phyloP scores from a whole-genome alignment of 768 basidiomycete genomes.

The Amylocystis lapponica region DNA sequence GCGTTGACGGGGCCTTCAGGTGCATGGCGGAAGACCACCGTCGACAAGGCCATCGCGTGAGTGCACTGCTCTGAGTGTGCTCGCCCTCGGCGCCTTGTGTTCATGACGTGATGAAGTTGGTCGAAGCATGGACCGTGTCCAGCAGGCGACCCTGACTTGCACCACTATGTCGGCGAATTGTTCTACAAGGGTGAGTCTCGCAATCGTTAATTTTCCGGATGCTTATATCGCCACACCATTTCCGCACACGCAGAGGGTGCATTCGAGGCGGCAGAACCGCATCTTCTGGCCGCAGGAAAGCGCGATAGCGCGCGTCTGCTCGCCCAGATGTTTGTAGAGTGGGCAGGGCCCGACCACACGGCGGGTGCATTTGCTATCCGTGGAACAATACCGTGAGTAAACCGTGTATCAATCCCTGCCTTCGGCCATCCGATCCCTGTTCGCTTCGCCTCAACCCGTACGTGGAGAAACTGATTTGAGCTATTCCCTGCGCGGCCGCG shows the following conservation, averaged over 20 bases:
- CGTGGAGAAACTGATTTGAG: too few relatives aligned
- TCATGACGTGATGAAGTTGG: slow-evolving; percentile 55
- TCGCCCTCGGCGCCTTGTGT: too few relatives aligned
- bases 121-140: slow-evolving; percentile 75
- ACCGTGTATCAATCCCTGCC: too few relatives aligned
- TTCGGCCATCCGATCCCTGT: too few relatives aligned
- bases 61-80: slow-evolving; percentile 24
- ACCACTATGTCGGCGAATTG: slow-evolving; percentile 87
- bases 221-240: background rate
- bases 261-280: slow-evolving; percentile 71
- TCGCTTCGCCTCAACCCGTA: too few relatives aligned
- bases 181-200: slow-evolving; percentile 65
- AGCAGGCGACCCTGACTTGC: slow-evolving; percentile 82
- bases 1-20: slow-evolving; percentile 76
- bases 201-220: slow-evolving; percentile 1
- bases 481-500: too few relatives aligned
- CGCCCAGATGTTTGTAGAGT: slow-evolving; percentile 82
- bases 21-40: slow-evolving; percentile 86
- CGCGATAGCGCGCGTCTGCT: slow-evolving; percentile 84
- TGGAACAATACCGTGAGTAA: slow-evolving; percentile 78
- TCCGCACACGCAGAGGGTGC: slow-evolving; percentile 63
- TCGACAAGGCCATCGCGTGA: slow-evolving; percentile 80
- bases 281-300: slow-evolving; percentile 81
- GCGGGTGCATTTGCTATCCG: slow-evolving; percentile 79
- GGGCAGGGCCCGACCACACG: slow-evolving; percentile 49